Conservation (phyloP, 164 flowering plant genomes). For the Aristolochia contorta region DNA sequence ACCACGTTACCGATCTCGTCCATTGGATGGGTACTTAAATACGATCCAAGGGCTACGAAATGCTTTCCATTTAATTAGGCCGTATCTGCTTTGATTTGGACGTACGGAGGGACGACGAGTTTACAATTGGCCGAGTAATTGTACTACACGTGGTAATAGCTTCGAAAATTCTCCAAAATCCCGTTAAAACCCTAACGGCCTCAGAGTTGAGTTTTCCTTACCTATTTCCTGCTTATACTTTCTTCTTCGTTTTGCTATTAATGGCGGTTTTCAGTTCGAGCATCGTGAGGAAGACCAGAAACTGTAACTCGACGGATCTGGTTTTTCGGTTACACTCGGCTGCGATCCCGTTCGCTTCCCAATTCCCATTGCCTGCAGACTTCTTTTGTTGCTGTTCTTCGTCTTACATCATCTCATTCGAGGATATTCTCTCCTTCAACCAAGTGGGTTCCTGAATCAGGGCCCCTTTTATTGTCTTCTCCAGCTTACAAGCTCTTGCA, state of each 20-base stretch:
- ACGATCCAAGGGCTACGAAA: too few species aligned
- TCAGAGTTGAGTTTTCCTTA: too few species aligned
- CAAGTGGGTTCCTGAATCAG: conserved; percentile 30
- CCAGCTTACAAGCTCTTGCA: conserved; percentile 83
- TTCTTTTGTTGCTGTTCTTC: conserved; percentile 1
- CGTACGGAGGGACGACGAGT: too few species aligned
- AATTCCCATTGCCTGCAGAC: not conserved
- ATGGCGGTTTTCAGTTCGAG: conserved; percentile 17
- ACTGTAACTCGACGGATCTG: conserved; percentile 4
- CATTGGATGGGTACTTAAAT: too few species aligned
- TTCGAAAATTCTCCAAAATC: too few species aligned
- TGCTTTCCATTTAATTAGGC: too few species aligned
- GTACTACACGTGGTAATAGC: too few species aligned
- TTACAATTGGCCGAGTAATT: too few species aligned
- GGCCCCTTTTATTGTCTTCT: conserved; percentile 60
- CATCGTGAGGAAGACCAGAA: not conserved
- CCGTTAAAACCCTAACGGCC: too few species aligned
- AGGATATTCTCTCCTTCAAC: conserved; percentile 28
- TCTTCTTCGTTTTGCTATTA: conserved; percentile 1
- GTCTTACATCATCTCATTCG: conserved; percentile 11
- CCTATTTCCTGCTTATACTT: too few species aligned
- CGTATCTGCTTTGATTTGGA: too few species aligned
- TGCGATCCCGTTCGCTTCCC: not conserved
- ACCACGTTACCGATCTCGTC: too few species aligned
- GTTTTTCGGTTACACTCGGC: conserved; percentile 1